Evolutionary conservation across 2,329 filamentous ascomycete genomes (phyloP).

Genomic region (Diaporthe citrichinensis): DNA sequence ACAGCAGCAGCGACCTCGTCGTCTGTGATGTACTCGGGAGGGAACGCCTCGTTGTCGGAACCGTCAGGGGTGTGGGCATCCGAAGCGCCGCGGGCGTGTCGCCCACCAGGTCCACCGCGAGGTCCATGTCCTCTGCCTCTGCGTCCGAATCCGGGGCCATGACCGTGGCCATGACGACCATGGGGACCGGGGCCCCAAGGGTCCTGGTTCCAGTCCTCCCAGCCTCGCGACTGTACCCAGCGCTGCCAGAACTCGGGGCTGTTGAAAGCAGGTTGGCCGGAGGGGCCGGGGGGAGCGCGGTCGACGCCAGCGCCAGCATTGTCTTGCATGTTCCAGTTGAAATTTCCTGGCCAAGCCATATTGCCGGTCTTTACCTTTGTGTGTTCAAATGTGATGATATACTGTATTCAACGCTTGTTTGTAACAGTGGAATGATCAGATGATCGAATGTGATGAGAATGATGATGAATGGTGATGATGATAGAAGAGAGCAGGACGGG

Average conservation of each 20-base stretch:
- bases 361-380: slow-evolving; percentile 20
- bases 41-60: slow-evolving; percentile 38
- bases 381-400: slow-evolving; percentile 12
- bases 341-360: slow-evolving; percentile 40
- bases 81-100: slow-evolving; percentile 14
- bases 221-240: slow-evolving; percentile 36
- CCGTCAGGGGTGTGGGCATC: slow-evolving; percentile 21
- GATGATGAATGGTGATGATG: slow-evolving; percentile 11
- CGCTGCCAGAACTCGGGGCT: slow-evolving; percentile 40
- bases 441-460: not conserved
- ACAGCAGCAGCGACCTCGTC: slow-evolving; percentile 39
- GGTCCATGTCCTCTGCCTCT: slow-evolving; percentile 27
- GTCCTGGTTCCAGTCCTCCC: slow-evolving; percentile 36
- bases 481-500: not conserved
- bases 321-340: slow-evolving; percentile 34
- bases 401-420: not conserved
- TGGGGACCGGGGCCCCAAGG: slow-evolving; percentile 23
- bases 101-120: slow-evolving; percentile 14
- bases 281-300: slow-evolving; percentile 30
- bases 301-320: slow-evolving; percentile 38
- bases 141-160: slow-evolving; percentile 21
- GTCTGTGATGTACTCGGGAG: slow-evolving; percentile 39
- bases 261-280: slow-evolving; percentile 23
- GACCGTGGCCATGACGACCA: slow-evolving; percentile 29
- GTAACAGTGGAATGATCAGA: not conserved